These are phyloP conservation scores for Yamadazyma friedrichii DNA, from an alignment of 1,139 yeast species.

Conservation along the genomic window DNA sequence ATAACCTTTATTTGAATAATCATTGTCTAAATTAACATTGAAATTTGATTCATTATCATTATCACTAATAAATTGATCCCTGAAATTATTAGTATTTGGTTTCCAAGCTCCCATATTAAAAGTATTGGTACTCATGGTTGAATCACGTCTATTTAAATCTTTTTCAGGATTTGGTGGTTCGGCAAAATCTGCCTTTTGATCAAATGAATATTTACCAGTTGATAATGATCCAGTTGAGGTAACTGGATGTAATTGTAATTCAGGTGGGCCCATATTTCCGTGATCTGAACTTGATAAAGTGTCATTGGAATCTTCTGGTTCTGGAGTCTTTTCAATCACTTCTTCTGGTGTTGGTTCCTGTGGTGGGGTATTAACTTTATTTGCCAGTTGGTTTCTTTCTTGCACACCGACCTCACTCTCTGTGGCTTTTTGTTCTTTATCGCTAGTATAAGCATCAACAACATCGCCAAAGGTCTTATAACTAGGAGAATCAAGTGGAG, in stretches of 20 bases:
- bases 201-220: slow-evolving; percentile 35
- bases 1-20: slow-evolving; percentile 23
- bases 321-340: neutral
- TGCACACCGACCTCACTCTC: neutral
- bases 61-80: slow-evolving; percentile 51
- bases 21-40: slow-evolving; percentile 30
- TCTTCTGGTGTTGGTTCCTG: slow-evolving; percentile 9
- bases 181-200: slow-evolving; percentile 11
- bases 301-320: neutral
- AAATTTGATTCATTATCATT: slow-evolving; percentile 43
- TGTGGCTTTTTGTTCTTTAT: slow-evolving; percentile 9
- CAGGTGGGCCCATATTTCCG: slow-evolving; percentile 9
- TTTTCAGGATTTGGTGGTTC: slow-evolving; percentile 13
- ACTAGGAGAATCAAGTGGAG: slow-evolving; percentile 13
- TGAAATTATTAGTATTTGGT: slow-evolving; percentile 48
- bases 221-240: slow-evolving; percentile 40
- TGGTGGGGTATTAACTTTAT: slow-evolving; percentile 7
- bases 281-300: neutral
- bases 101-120: slow-evolving; percentile 53
- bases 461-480: slow-evolving; percentile 17
- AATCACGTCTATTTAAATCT: slow-evolving; percentile 26
- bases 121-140: slow-evolving; percentile 39
- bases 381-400: neutral
- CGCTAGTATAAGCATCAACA: slow-evolving; percentile 21
- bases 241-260: slow-evolving; percentile 26